Evolutionary conservation across 2,329 filamentous ascomycete genomes (phyloP), one percentile per base, ranked within the genome.

Genomic region (Akanthomyces dipterigenus): DNA sequence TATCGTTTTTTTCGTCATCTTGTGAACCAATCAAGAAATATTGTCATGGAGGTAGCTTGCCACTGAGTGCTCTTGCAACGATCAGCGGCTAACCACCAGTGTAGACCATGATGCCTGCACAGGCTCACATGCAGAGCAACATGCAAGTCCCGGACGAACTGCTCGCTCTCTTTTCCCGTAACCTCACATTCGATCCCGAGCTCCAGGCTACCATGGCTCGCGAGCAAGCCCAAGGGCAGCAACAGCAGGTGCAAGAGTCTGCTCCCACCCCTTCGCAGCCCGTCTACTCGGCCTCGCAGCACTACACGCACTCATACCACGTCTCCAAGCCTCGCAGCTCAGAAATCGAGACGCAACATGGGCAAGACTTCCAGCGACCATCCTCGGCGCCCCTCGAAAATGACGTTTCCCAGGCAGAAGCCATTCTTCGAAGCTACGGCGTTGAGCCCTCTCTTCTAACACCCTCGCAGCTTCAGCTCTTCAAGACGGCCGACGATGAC

Each of bases 251-350:
- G 49, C 65, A 65, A 50, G 69, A 72, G 60, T n/a, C 26, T 34
- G 54, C 55, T 11, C 34, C 45, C 20, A 60, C 65, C 64, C 60
- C 60, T n/a, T 34, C 62, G 40, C 63, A n/a, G 43, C 46, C 66
- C 61, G 87, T 90, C 64, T 96, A 95, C 76, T 87, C 82, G 62
- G 85, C 90, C 67, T 89, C 90, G 11, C 88, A 90, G 70, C 91
- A 96, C 73, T 96, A 96, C 73, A 88, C 88, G 65, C 91, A 93
- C 70, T 91, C 90, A 9, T 79, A 88, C 49, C 90, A 96, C 71
- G 71, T 69, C 34, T 64, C 66, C 22, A 77, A 79, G 59, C 64
- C 71, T 50, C 68, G 65, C 63, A 70, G 65, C 63, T 69, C 70
- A 50, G 67, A 73, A 45, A 65, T 68, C 5, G 62, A 66, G 24